Base-by-base conservation (phyloP, 2,329 filamentous ascomycete genomes). In the Davidsoniella eucalypti region DNA sequence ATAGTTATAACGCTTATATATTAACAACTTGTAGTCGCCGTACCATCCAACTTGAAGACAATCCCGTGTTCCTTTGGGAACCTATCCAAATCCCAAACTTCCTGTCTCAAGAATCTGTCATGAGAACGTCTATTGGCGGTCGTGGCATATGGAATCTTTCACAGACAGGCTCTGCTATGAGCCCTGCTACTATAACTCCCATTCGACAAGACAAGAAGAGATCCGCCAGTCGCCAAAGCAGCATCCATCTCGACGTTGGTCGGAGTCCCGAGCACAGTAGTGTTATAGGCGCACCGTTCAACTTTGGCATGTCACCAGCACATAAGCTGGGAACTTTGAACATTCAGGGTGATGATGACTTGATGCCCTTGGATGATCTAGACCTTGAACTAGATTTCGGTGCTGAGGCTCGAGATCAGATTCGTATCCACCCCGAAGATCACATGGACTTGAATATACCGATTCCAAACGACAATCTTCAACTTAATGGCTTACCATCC, bases 31-130 rank as follows among this genome's bases (percentile, higher is more conserved):
- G 37, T 25, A 94, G 86, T 57, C 78, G 76, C 4, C 78, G 84
- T 21, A 80, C 88, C 57, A 78, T 95, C 51, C 69, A 87, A 2
- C 69, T 96, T 2, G 69, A 76, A 49, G 86, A 96, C 58, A 90
- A 96, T 59, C 87, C 87, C 0, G 72, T 76, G 40, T 95, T 96
- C 60, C 65, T 84, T 8, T 79, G 82, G 0, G 77, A 82, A 41
- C 70, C 79, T 33, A 49, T 55, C 39, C 67, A 69, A 33, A 67
- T 87, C 23, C 76, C 80, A 1, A 69, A 80, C 36, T 57, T 72
- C 29, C 64, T 64, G 37, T 53, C 47, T 17, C 25, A 49, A n/a
- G 48, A 53, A 37, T 33, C 52, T 25, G 44, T 38, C 25, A 39
- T 53, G 23, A 44, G 44, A 8, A 49, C 51, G 2, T 50, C 39